Base-by-base conservation (phyloP, 108 stramenopile genomes). In the Cyclotella baltica region DNA sequence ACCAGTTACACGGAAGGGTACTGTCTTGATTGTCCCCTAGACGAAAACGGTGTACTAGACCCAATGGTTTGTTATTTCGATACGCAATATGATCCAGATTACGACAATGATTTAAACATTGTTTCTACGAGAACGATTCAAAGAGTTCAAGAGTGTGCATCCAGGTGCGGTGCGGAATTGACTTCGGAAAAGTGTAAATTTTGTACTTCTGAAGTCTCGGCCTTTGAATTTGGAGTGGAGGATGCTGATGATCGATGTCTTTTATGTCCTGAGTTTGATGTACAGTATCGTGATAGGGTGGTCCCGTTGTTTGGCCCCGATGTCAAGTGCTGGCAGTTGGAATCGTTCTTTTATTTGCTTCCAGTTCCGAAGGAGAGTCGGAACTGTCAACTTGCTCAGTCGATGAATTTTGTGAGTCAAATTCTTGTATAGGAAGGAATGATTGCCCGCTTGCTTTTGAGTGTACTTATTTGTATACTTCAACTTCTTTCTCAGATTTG, bases 301-400 rank as follows among this genome's bases (percentile, higher is more conserved):
- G 66, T 67, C 4, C 37, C 37, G 6, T n/a, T 67, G n/a, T 20
- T 67, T 52, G 46, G 19, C 27, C 22, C 4, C 18, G 20, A 67
- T 47, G 50, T 67, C 40, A 67, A 9, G 6, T 67, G 66, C 66
- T 67, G 18, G 6, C 9, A 67, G 66, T 11, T 67, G 20, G 33
- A 67, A 9, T 19, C 9, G 9, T 67, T 67, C 38, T 67, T 67
- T n/a, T 3, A 67, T 19, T 19, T 8, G 3, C 13, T 67, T 16
- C 33, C 30, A 35, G 66, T 67, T 3, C 13, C 34, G 11, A 67
- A 67, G 20, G 38, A 67, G 15, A 46, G 38, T 3, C 9, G 34
- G 9, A 67, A 67, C 38, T 67, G 37, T 28, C 16, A 40, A 40
- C 66, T 67, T 36, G 5, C 20, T 4, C 66, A 67, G 20, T 31